Conservation (phyloP, 164 flowering plant genomes). For the Hamamelis virginiana region DNA sequence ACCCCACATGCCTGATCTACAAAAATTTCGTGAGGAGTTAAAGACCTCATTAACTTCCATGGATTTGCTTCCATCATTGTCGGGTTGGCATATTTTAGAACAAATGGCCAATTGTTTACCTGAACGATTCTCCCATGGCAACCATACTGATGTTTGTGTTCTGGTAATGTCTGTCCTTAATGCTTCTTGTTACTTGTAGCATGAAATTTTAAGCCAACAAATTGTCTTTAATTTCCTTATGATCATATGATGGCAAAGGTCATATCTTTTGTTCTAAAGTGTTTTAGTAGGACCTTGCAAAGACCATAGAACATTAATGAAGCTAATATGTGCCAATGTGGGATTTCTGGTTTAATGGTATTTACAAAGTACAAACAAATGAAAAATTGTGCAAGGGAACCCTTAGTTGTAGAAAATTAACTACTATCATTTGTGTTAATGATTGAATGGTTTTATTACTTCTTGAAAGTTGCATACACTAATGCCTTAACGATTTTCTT, state of each 20-base stretch:
- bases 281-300: no score
- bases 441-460: background rate
- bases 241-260: no score
- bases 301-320: no score
- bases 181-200: background rate
- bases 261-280: no score
- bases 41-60: constrained; percentile 53
- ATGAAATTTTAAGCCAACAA: background rate
- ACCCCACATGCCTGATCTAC: constrained; percentile 70
- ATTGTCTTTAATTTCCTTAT: background rate
- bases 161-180: constrained; percentile 50
- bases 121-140: constrained; percentile 58
- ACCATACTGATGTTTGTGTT: constrained; percentile 70
- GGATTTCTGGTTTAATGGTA: no score
- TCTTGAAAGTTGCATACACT: background rate
- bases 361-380: no score
- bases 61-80: constrained; percentile 54
- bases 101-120: constrained; percentile 81
- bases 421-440: background rate
- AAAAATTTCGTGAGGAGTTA: constrained; percentile 49
- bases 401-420: background rate
- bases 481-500: constrained; percentile 9
- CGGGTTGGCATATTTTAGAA: constrained; percentile 65
- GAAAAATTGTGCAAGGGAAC: no score
- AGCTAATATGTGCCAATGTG: no score